Evolutionary conservation across 2,329 filamentous ascomycete species (phyloP), one percentile per base, ranked within the genome.

Genomic region (Myriangium duriaei): DNA sequence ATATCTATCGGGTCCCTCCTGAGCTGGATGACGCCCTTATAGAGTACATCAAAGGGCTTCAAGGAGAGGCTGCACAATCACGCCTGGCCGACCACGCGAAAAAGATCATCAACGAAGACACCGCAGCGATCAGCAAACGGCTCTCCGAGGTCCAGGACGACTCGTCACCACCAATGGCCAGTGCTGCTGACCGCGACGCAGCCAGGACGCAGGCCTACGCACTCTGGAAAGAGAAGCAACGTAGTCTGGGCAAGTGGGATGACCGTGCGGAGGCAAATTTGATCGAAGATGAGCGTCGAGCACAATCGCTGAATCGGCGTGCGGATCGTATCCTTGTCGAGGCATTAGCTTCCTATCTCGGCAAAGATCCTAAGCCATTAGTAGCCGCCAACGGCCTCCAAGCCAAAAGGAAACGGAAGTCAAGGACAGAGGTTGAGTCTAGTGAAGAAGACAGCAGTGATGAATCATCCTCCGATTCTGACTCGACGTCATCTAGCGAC

Each of bases 41-140:
- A 53, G 69, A 74, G 36, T 96, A 95, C 61, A 74, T 95, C 46
- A 67, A 72, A 41, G 84, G 85, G 35, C 62, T 95, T 40, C 79
- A 87, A 62, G 82, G 86, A 26, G 74, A 72, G 44, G 77, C 77
- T 4, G 75, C 84, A 3, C 57, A 62, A 39, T 72, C 76, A 40
- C 69, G 84, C 39, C 61, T 94, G 44, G 68, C 69, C 28, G 69
- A 83, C 49, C 66, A 72, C 39, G 83, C 83, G 15, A 64, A 74
- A 42, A 70, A 76, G 36, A 60, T 78, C 34, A 67, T 76, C 47
- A 63, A 68, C 39, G 66, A 68, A 47, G 69, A 48, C 11, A 15
- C 28, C 6, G 29, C 28, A 11, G 26, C 28, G 15, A 41, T 38
- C 30, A 42, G 18, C 4, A 19, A 39, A 11, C 24, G 32, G 19